A percentile compares a stretch with the other conserved stretches of the same genome.
Conservation (phyloP, 306 rosid genomes). For the Acacia acuminata region DNA sequence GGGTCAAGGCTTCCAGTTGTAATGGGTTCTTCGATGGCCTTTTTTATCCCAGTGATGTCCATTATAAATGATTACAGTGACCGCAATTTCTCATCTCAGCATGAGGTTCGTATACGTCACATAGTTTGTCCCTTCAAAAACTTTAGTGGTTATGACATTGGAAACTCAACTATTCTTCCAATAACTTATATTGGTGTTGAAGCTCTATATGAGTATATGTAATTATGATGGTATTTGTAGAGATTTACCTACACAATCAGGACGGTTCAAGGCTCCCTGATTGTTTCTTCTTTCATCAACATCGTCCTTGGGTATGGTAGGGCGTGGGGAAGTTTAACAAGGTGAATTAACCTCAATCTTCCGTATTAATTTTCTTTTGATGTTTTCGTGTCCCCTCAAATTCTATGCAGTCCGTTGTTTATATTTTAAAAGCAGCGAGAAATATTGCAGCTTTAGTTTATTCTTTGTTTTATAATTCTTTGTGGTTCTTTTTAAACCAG, state of each 20-base stretch:
- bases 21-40: constrained; percentile 63
- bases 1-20: constrained; percentile 75
- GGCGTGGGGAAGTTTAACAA: constrained; percentile 75
- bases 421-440: not conserved
- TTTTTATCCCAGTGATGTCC: constrained; percentile 49
- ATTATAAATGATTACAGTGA: constrained; percentile 46
- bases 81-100: constrained; percentile 37
- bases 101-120: constrained; percentile 43
- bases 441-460: constrained; percentile 3
- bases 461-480: constrained; percentile 10
- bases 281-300: constrained; percentile 79
- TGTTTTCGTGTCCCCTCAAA: not conserved
- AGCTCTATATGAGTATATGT: not conserved
- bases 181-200: not conserved
- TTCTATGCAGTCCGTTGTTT: not conserved
- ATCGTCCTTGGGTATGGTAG: constrained; percentile 75
- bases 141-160: not conserved
- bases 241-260: constrained; percentile 70
- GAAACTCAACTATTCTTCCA: not conserved
- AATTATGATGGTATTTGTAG: constrained; percentile 46
- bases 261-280: constrained; percentile 90
- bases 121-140: not conserved
- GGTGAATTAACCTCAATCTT: constrained; percentile 46
- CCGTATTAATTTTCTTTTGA: not conserved
- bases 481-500: constrained; percentile 45